phyloP scores from a whole-genome alignment of 2,329 filamentous ascomycete species.

The Tolypocladium guangdongense region DNA sequence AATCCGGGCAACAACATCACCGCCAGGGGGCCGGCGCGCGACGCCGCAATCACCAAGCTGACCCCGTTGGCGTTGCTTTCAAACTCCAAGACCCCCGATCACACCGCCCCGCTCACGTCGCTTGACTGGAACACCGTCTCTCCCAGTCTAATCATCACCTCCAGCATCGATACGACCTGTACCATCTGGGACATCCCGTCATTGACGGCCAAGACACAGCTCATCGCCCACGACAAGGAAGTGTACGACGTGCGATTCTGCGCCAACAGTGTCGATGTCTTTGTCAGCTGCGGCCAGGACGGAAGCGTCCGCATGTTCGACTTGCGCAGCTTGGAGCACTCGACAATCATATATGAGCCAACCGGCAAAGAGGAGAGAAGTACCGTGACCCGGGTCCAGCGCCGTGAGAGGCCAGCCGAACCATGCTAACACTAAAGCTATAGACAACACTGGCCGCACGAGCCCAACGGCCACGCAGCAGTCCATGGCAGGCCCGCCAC shows the following conservation, averaged over 20 bases:
- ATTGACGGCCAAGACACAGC: slow-evolving; percentile 90
- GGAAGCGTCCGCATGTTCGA: slow-evolving; percentile 99
- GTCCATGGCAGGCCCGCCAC: slow-evolving; percentile 66
- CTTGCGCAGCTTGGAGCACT: slow-evolving; percentile 88
- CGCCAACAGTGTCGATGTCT: slow-evolving; percentile 95
- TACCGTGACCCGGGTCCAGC: slow-evolving; percentile 24
- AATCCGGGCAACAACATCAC: slow-evolving; percentile 55
- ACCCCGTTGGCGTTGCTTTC: slow-evolving; percentile 87
- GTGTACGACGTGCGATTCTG: slow-evolving; percentile 98
- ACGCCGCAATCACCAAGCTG: slow-evolving; percentile 61
- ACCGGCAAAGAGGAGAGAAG: slow-evolving; percentile 72
- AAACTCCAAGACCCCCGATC: slow-evolving; percentile 96
- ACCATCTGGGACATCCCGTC: slow-evolving; percentile 99
- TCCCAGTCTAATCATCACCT: slow-evolving; percentile 94
- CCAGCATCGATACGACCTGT: slow-evolving; percentile 96
- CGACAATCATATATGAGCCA: slow-evolving; percentile 97
- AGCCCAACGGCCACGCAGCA: slow-evolving; percentile 69
- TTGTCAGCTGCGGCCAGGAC: slow-evolving; percentile 94
- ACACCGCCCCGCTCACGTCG: slow-evolving; percentile 91
- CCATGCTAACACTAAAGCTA: slow-evolving; percentile 24
- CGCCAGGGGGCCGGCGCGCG: slow-evolving; percentile 37
- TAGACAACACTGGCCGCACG: slow-evolving; percentile 46
- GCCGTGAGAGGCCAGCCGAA: slow-evolving; percentile 7
- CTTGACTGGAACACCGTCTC: slow-evolving; percentile 98
- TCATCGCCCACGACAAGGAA: slow-evolving; percentile 98